Base-by-base conservation (phyloP, 148 eudicot genomes). In the Selenicereus undatus region DNA sequence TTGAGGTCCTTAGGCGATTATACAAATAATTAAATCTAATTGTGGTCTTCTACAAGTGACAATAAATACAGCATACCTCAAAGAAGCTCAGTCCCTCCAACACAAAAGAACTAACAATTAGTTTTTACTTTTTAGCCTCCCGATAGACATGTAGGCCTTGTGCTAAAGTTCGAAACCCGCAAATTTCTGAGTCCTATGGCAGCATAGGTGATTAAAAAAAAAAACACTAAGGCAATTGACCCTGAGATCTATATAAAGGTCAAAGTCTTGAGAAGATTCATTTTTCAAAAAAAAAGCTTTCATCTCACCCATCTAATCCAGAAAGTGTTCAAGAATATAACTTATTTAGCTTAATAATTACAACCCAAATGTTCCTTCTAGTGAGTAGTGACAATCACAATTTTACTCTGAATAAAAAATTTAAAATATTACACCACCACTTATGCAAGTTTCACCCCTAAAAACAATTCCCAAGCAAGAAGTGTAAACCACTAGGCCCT, bases 11-110 rank as follows among this genome's bases (percentile, higher is more conserved):
- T 4, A 39, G 43, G 43, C 8, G 5, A 39, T 39, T 39, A 39
- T 39, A 4, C 43, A 39, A 39, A 39, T 39, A 39, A 39, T 39
- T 39, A 39, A 39, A 39, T 7, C 43, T 39, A 1, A 39, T 39
- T 39, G 43, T 39, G 2, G 43, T 1, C 43, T 39, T 39, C 2
- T 39, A 39, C 43, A 39, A 39, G 43, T 39, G 43, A 4, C 43
- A 39, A 39, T 39, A 39, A 39, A 39, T 1, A 39, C 3, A 39
- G 3, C 5, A 7, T 39, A 32, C 32, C 32, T 32, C 32, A 4
- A 39, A 77, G 79, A 60, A 36, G 71, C 8, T 29, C 52, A 42
- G 71, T 77, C 62, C 32, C 71, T 76, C 24, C 30, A 14, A 76
- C 18, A 43, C 27, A 12, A n/a, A 21, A 52, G 18, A 24, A 43